Percentiles rank a stretch among this genome's conserved stretches.
These are phyloP conservation scores for Fraxinus paxiana DNA, from an alignment of 305 asterid genomes.

Conservation along the genomic window DNA sequence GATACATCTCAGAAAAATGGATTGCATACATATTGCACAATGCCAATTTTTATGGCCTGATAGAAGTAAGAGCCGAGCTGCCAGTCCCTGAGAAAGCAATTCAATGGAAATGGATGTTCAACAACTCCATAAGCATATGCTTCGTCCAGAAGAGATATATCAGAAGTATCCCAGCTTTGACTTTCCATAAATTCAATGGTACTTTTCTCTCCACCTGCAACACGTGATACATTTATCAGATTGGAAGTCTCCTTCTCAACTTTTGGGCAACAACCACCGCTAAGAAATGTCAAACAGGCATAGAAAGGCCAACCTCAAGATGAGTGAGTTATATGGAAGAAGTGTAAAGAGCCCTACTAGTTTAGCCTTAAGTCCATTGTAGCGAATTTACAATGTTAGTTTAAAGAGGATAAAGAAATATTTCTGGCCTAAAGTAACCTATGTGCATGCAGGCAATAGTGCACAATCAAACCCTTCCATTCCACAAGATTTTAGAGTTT, in stretches of 20 bases:
- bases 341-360: not conserved
- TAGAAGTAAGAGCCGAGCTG: constrained; percentile 83
- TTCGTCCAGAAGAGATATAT: constrained; percentile 77
- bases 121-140: constrained; percentile 85
- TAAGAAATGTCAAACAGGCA: not conserved
- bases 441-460: not conserved
- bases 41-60: constrained; percentile 92
- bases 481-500: not conserved
- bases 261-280: not conserved
- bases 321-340: not conserved
- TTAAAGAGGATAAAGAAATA: not conserved
- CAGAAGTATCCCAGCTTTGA: constrained; percentile 52
- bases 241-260: not conserved
- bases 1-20: constrained; percentile 12
- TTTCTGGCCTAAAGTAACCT: not conserved
- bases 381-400: not conserved
- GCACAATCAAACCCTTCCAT: not conserved
- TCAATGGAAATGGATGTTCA: constrained; percentile 88
- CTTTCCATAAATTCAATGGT: constrained; percentile 88
- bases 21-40: constrained; percentile 82
- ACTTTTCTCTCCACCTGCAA: constrained; percentile 85
- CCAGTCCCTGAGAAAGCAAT: constrained; percentile 70
- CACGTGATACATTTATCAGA: constrained; percentile 19
- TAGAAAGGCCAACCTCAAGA: not conserved
- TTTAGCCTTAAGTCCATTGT: not conserved